Base-by-base conservation (phyloP, 306 rosid genomes). In the Cicer bijugum region DNA sequence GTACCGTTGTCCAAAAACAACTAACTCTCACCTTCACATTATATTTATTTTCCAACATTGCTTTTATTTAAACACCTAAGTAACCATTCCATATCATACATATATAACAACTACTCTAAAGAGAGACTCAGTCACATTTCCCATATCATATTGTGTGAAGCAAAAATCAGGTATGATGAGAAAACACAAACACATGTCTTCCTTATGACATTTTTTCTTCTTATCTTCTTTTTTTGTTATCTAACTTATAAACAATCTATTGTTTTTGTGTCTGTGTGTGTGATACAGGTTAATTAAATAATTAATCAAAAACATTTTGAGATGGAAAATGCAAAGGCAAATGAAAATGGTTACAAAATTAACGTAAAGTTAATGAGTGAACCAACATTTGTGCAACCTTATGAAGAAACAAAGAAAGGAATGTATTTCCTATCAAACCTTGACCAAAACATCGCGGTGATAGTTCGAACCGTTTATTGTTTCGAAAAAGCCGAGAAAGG, bases 381-480 rank as follows among this genome's bases (percentile, higher is more conserved):
- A 14, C 94, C 95, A 59, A 71, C 75, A 59, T 69, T 89, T 1
- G 90, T 94, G 35, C 16, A 80, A 67, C 98, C 97, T 1, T 88
- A 91, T 20, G 87, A 78, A 69, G 85, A 91, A 78, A 89, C 95
- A 5, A 79, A 80, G 69, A 91, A 77, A 71, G 98, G 92, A n/a
- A 75, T 81, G 20, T 89, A 91, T 69, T 91, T 87, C 43, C 83
- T 94, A 7, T 89, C 98, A 0, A 91, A 94, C 88, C 96, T 94
- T 74, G 98, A 94, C 62, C 98, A 91, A 80, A 91, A 91, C 81
- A 89, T 91, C 35, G 96, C 97, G 0, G 96, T 88, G 45, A 81
- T 60, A 2, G 89, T 94, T 6, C 78, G 95, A 17, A 91, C 98
- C 6, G 69, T 94, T 14, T 94, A 94, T 55, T 89, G 86, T 83